These are phyloP conservation scores for Leccinum pachyderme DNA, from an alignment of 1,284 basidiomycete species.

Conservation along the genomic window DNA sequence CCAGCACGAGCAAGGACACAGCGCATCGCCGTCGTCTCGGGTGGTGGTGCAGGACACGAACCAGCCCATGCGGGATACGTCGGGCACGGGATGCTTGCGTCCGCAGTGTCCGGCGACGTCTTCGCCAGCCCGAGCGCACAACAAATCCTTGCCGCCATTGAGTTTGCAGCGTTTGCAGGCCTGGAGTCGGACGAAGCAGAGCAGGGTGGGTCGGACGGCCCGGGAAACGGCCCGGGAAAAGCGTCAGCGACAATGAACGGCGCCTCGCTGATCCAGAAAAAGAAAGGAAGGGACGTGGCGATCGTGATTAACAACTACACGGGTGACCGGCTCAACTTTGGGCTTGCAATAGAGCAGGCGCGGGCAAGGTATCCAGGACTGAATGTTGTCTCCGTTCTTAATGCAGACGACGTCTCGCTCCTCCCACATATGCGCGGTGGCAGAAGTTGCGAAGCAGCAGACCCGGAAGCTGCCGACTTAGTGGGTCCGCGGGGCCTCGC, in stretches of 20 bases:
- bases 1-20: too few species aligned
- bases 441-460: too few species aligned
- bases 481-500: conserved; percentile 59
- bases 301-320: conserved; percentile 49
- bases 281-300: conserved; percentile 34
- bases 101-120: conserved; percentile 62
- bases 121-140: conserved; percentile 65
- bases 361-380: conserved; percentile 37
- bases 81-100: conserved; percentile 57
- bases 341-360: conserved; percentile 63
- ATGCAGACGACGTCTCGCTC: conserved; percentile 66
- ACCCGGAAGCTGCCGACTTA: conserved; percentile 23
- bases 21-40: conserved; percentile 56
- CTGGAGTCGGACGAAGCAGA: conserved; percentile 1
- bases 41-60: conserved; percentile 71
- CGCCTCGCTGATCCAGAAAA: too few species aligned
- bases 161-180: conserved; percentile 39
- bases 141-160: conserved; percentile 53
- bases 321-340: conserved; percentile 69
- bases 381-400: conserved; percentile 54
- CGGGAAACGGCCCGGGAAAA: too few species aligned
- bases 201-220: not conserved
- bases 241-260: too few species aligned
- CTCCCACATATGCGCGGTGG: conserved; percentile 27
- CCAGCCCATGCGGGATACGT: conserved; percentile 63